A percentile compares a stretch with the other conserved stretches of the same genome.
Conservation (phyloP, 1,284 basidiomycete genomes). For the Apiotrichum domesticum region DNA sequence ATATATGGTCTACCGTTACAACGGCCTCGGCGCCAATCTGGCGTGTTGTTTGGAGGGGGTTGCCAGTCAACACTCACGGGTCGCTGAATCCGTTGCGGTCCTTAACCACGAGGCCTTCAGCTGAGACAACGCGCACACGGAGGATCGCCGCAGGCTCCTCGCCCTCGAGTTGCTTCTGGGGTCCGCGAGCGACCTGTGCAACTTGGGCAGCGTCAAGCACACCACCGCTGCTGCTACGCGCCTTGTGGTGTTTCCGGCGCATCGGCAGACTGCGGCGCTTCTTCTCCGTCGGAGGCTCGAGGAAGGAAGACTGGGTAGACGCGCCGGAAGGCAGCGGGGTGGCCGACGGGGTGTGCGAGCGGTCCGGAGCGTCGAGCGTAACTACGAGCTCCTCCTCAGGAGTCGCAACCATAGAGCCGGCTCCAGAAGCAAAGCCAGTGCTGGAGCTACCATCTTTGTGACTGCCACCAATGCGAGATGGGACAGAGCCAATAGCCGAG, state of each 20-base stretch:
- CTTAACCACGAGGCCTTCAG: constrained; percentile 48
- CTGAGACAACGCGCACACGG: constrained; percentile 47
- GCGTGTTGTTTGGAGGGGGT: constrained; percentile 26
- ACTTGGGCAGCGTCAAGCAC: constrained; percentile 28
- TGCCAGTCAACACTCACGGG: constrained; percentile 34
- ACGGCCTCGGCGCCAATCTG: no score
- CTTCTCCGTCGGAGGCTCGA: constrained; percentile 6
- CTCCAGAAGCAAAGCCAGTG: neutral
- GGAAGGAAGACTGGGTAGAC: neutral
- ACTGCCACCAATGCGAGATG: neutral
- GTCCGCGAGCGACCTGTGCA: constrained; percentile 31
- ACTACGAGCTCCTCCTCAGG: constrained; percentile 3
- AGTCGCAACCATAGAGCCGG: neutral
- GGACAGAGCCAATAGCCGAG: constrained; percentile 25
- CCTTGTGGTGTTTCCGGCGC: constrained; percentile 1
- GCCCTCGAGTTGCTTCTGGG: constrained; percentile 40
- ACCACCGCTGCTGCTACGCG: constrained; percentile 4
- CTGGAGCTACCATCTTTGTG: neutral
- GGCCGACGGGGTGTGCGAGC: neutral
- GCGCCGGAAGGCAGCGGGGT: neutral
- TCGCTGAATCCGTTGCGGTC: constrained; percentile 50
- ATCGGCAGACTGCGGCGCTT: neutral
- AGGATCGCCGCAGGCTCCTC: constrained; percentile 45
- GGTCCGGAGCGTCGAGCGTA: neutral
- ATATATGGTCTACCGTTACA: no score